Conservation (phyloP, 75 land plant genomes). For the Isoetes taiwanensis region DNA sequence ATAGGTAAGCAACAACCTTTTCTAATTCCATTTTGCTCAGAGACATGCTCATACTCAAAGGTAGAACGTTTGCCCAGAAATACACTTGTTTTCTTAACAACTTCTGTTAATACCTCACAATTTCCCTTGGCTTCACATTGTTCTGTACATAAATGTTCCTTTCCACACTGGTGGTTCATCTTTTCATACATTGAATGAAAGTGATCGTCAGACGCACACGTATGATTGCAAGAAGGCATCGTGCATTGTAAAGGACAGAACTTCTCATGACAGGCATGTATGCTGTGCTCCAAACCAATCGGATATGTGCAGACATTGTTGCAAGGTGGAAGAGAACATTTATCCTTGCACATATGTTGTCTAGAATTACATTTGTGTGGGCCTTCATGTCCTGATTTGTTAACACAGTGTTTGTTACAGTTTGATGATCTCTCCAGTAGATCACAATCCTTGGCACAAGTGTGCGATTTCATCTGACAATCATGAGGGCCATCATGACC, state of each 20-base stretch:
- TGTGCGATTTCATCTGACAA: constrained; percentile 10
- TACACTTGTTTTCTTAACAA: constrained; percentile 12
- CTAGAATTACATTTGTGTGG: constrained; percentile 24
- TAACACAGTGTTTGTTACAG: constrained; percentile 16
- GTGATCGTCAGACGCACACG: constrained; percentile 12
- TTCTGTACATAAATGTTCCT: constrained; percentile 11
- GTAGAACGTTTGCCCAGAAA: constrained; percentile 10
- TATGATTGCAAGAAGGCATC: constrained; percentile 14
- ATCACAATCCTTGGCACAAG: constrained; percentile 11
- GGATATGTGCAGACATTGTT: constrained; percentile 14
- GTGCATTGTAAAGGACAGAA: constrained; percentile 12
- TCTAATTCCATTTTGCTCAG: constrained; percentile 15
- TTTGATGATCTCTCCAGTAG: constrained; percentile 10
- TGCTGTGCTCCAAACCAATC: constrained; percentile 12
- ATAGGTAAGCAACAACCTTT: constrained; percentile 20
- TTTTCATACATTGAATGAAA: constrained; percentile 6
- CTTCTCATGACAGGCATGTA: constrained; percentile 17
- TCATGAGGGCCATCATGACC: constrained; percentile 23
- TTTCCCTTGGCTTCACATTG: constrained; percentile 16
- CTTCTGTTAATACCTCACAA: constrained; percentile 16
- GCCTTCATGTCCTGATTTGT: constrained; percentile 10
- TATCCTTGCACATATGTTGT: constrained; percentile 17
- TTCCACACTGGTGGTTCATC: constrained; percentile 14
- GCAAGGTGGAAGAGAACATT: constrained; percentile 18
- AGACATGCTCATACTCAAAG: constrained; percentile 26